Evolutionary conservation across 768 basidiomycete species (phyloP), one percentile per base, ranked within the genome.

Genomic region (Tylopilus sp.): DNA sequence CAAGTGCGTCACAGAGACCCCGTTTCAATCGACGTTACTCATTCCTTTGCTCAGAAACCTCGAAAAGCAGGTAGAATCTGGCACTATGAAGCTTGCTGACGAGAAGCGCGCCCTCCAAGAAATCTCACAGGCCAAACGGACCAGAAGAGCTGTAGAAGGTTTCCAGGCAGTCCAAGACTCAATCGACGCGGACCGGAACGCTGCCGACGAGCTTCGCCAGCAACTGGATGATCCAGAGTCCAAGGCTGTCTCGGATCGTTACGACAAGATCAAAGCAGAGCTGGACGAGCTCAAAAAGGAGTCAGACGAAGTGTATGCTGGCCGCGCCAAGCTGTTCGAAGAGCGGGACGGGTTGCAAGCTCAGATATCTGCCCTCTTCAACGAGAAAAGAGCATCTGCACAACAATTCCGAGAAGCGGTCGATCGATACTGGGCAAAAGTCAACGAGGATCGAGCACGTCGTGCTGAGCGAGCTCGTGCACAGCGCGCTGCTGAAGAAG

Each of bases 61-160:
- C 54, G 91, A 98, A 45, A 87, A 83, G 65, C 89, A 93, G 67
- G 86, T 99, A 48, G 96, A 98, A 66, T 91, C 91, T 6, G 96
- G 96, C 24, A 83, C 63, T 53, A 79, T 99, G 80, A 97, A 92
- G 67, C 79, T 98, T 53, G 93, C 86, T 25, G 95, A 97, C 52
- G 97, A 99, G 73, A 98, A 97, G 74, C 86, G 92, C 47, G 90
- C 94, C 6, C 79, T 99, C n/a, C 80, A 83, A 59, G 96, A 98
- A 62, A 96, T 99, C 56, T 82, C 78, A 56, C 78, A 79, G 40
- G 74, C 78, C 56, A 90, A 82, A 65, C 87, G 92, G 38, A 78
- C 72, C 53, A 85, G 92, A 47, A 85, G 79, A 66, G 73, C 74
- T 13, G 84, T 98, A 53, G 94, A 98, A 70, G 68, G 79, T 48